These are phyloP conservation scores for Phanerochaete sordida DNA, from an alignment of 768 basidiomycete species.

Conservation along the genomic window DNA sequence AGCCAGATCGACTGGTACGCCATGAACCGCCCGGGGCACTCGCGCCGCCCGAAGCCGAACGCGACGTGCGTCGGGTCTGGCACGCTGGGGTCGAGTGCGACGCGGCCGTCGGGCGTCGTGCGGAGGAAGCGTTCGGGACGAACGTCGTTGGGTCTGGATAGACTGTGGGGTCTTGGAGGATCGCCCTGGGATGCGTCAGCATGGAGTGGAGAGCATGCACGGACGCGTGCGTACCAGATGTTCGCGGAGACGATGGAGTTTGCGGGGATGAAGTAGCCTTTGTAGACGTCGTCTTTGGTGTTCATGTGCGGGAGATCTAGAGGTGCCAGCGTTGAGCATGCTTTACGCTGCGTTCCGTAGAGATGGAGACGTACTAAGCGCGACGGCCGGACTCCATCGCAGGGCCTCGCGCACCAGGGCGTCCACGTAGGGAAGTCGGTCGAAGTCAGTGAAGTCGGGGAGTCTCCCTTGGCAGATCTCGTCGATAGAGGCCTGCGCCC, in stretches of 20 bases:
- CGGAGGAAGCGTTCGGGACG: conserved; percentile 13
- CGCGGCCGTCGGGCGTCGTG: neutral
- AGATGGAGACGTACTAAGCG: neutral
- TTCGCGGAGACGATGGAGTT: conserved; percentile 25
- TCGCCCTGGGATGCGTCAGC: conserved; percentile 27
- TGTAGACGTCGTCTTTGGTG: conserved; percentile 26
- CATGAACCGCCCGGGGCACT: conserved; percentile 23
- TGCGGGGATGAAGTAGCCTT: conserved; percentile 29
- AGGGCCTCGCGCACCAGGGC: conserved; percentile 22
- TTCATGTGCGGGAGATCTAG: conserved; percentile 17
- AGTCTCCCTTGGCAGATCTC: conserved; percentile 21
- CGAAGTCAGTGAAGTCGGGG: conserved; percentile 22
- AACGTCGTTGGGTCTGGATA: conserved; percentile 30
- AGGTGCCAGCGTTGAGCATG: conserved; percentile 32
- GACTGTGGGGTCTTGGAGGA: conserved; percentile 33
- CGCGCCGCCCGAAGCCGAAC: conserved; percentile 16
- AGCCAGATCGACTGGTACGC: conserved; percentile 23
- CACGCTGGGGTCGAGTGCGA: conserved; percentile 9
- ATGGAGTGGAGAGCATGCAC: neutral
- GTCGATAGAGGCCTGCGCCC: conserved; percentile 28
- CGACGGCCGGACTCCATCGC: neutral
- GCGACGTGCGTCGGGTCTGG: conserved; percentile 4
- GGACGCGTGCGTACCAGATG: conserved; percentile 26
- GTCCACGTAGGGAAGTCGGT: conserved; percentile 21
- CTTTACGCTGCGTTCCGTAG: conserved; percentile 18